phyloP scores from a whole-genome alignment of 305 asterid genomes.

The Fraxinus paxiana region DNA sequence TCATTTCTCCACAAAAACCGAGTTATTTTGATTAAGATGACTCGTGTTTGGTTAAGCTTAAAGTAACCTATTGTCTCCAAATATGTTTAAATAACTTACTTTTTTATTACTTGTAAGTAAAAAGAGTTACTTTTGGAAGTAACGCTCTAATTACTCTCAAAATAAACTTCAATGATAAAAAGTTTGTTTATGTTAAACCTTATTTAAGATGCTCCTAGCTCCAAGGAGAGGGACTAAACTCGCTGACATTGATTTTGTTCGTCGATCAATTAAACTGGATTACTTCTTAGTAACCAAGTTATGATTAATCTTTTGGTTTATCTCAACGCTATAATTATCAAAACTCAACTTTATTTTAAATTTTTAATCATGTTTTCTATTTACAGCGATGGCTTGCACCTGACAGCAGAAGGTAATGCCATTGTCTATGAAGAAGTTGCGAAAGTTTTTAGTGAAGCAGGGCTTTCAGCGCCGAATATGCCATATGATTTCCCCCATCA shows the following conservation, averaged over 20 bases:
- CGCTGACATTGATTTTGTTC: not conserved
- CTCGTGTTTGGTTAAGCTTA: not conserved
- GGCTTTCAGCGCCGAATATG: slow-evolving; percentile 45
- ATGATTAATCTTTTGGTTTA: not conserved
- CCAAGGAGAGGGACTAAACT: not conserved
- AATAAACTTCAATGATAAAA: no score
- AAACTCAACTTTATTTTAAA: not conserved
- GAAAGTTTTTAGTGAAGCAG: slow-evolving; percentile 48
- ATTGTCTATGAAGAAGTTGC: slow-evolving; percentile 49
- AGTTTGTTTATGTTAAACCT: no score
- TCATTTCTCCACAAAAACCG: no score
- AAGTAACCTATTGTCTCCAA: not conserved
- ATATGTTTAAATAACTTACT: not conserved
- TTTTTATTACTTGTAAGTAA: not conserved
- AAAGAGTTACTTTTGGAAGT: not conserved
- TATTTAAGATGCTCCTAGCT: not conserved
- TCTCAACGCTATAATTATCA: not conserved
- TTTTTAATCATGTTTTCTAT: not conserved
- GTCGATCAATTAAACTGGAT: not conserved
- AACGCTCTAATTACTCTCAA: not conserved
- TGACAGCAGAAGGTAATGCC: slow-evolving; percentile 70
- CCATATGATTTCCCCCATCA: slow-evolving; percentile 68
- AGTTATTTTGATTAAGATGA: not conserved
- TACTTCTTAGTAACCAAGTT: not conserved
- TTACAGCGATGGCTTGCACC: slow-evolving; percentile 79